Conservation (phyloP, 345 rosid species). For the Euphorbia peplus region DNA sequence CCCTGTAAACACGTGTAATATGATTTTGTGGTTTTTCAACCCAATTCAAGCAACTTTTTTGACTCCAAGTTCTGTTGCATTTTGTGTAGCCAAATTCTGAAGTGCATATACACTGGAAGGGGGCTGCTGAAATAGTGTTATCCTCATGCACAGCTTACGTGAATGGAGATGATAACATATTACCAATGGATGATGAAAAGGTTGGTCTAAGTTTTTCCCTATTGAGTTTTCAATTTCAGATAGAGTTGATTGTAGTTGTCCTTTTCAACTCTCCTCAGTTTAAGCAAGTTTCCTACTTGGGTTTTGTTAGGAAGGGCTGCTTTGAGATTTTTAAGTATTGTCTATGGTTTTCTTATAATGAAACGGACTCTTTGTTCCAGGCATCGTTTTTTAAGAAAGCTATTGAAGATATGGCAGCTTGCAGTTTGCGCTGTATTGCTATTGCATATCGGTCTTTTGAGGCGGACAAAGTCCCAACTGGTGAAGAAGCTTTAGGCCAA, state of each 20-base stretch:
- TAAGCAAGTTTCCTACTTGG: not conserved
- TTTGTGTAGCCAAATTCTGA: conserved; percentile 62
- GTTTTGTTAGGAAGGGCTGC: not conserved
- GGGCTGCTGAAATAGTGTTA: conserved; percentile 74
- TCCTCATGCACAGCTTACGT: conserved; percentile 70
- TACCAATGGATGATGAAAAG: conserved; percentile 57
- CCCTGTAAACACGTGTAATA: not conserved
- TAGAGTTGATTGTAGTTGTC: not conserved
- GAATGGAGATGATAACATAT: conserved; percentile 52
- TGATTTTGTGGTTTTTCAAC: not conserved
- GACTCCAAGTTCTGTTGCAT: not conserved
- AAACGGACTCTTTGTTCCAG: conserved; percentile 35
- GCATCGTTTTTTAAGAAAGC: conserved; percentile 52
- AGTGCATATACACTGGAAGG: conserved; percentile 93
- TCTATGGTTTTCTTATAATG: not conserved
- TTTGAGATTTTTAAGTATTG: not conserved
- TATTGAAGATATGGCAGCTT: conserved; percentile 87
- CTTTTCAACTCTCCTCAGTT: not conserved
- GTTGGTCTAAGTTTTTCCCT: conserved; percentile 29
- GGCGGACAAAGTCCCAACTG: conserved; percentile 52
- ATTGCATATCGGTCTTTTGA: conserved; percentile 78
- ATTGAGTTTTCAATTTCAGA: not conserved
- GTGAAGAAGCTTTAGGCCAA: conserved; percentile 41
- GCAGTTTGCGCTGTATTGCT: conserved; percentile 91
- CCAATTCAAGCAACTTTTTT: not conserved